Evolutionary conservation across 345 rosid genomes (phyloP), one percentile per base, ranked within the genome.

Genomic region (Anacardium occidentale): DNA sequence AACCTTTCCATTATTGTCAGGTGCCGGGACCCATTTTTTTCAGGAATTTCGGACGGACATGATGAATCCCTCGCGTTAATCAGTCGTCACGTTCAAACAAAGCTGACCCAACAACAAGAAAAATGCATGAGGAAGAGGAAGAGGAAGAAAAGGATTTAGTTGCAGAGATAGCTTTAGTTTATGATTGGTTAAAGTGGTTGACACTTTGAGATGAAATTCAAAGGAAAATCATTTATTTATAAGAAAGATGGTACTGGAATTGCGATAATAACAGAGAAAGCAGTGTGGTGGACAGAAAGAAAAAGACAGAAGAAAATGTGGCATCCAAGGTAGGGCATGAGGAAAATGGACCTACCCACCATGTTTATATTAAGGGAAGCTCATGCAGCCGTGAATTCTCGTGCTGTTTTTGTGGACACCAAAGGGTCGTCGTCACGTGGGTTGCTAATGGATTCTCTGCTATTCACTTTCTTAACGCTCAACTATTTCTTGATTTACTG

Each of bases 51-150:
- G n/a, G n/a, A n/a, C n/a, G n/a, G n/a, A n/a, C n/a, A n/a, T n/a
- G n/a, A 76, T 78, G 64, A 48, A 26, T 20, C 68, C 62, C 75
- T 70, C 57, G n/a, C 81, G 76, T 60, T 50, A 24, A 45, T 25
- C 70, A 13, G 47, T 59, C 78, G 82, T 76, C 85, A 77, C 56
- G 70, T 47, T 62, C 78, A 12, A 34, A 21, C n/a, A n/a, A n/a
- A n/a, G 54, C 54, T n/a, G n/a, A 29, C 32, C 32, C 32, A 29
- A 29, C 32, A 29, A 29, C 3, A 29, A 29, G 32, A 15, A 65
- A 22, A 13, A 2, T 4, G 58, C n/a, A n/a, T n/a, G n/a, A n/a
- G n/a, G n/a, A 50, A 74, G 12, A 69, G 55, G 12, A 62, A 21
- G 63, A 42, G 22, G 1, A 18, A 26, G 5, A 47, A 7, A 18